Conservation (phyloP, 345 rosid species). For the Boechera divaricarpa region DNA sequence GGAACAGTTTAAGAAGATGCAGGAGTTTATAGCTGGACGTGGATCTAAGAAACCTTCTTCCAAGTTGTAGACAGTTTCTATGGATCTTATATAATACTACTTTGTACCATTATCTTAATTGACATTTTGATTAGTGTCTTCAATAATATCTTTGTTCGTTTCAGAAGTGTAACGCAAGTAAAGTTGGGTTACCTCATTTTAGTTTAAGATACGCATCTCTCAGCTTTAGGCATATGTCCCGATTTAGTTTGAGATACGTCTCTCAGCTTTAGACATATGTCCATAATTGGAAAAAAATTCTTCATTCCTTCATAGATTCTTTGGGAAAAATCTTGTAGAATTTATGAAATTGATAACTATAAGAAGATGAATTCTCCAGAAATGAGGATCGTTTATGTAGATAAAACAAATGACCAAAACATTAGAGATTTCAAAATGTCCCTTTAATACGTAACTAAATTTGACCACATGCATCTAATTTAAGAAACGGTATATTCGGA, state of each 20-base stretch:
- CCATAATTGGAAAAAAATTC: background rate
- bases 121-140: background rate
- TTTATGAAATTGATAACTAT: background rate
- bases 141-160: slow-evolving; percentile 20
- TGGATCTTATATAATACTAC: background rate
- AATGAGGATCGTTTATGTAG: too few relatives aligned
- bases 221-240: slow-evolving; percentile 4
- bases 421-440: too few relatives aligned
- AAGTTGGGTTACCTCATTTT: background rate
- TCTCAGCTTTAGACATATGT: background rate
- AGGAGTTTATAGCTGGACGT: slow-evolving; percentile 79
- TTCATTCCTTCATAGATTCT: background rate
- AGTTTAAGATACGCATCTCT: slow-evolving; percentile 17
- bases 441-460: background rate
- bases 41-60: slow-evolving; percentile 66
- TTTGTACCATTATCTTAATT: background rate
- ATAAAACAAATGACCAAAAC: too few relatives aligned
- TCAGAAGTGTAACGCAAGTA: background rate
- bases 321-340: background rate
- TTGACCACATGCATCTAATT: background rate
- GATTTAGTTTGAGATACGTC: too few relatives aligned
- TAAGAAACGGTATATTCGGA: background rate
- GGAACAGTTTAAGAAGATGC: slow-evolving; percentile 97
- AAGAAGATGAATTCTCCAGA: too few relatives aligned
- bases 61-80: slow-evolving; percentile 52